Conservation (phyloP, 1,139 yeast genomes). For the Debaryomyces subglobosus region DNA sequence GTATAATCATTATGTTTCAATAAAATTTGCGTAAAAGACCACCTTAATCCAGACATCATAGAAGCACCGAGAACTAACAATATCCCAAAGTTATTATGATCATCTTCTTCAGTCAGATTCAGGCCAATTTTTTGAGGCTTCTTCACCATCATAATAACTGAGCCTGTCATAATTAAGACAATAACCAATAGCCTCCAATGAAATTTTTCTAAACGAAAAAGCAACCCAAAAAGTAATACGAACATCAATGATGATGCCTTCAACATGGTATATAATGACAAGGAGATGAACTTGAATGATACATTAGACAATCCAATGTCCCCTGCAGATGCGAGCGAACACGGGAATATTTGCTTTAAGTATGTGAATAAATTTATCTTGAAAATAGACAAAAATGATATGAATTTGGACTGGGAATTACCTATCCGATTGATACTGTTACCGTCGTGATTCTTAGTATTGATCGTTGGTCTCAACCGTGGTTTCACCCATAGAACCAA, state of each 20-base stretch:
- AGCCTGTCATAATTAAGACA: slow-evolving; percentile 74
- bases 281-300: slow-evolving; percentile 74
- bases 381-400: slow-evolving; percentile 20
- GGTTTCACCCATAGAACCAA: slow-evolving; percentile 51
- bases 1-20: slow-evolving; percentile 63
- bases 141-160: slow-evolving; percentile 87
- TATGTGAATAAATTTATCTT: slow-evolving; percentile 33
- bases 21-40: slow-evolving; percentile 91
- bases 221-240: slow-evolving; percentile 82
- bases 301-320: slow-evolving; percentile 93
- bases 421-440: neutral
- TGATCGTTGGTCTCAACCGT: slow-evolving; percentile 44
- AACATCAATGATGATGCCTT: slow-evolving; percentile 85
- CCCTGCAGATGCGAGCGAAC: slow-evolving; percentile 86
- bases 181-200: slow-evolving; percentile 67
- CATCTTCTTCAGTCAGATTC: slow-evolving; percentile 19
- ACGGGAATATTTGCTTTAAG: slow-evolving; percentile 67
- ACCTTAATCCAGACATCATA: slow-evolving; percentile 83
- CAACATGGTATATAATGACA: slow-evolving; percentile 90
- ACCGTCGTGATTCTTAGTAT: slow-evolving; percentile 1
- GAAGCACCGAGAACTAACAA: slow-evolving; percentile 75
- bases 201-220: slow-evolving; percentile 75
- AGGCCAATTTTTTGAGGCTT: slow-evolving; percentile 20
- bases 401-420: neutral
- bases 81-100: slow-evolving; percentile 52